Evolutionary conservation across 306 rosid species (phyloP).

Genomic region (Calophaca sinica): DNA sequence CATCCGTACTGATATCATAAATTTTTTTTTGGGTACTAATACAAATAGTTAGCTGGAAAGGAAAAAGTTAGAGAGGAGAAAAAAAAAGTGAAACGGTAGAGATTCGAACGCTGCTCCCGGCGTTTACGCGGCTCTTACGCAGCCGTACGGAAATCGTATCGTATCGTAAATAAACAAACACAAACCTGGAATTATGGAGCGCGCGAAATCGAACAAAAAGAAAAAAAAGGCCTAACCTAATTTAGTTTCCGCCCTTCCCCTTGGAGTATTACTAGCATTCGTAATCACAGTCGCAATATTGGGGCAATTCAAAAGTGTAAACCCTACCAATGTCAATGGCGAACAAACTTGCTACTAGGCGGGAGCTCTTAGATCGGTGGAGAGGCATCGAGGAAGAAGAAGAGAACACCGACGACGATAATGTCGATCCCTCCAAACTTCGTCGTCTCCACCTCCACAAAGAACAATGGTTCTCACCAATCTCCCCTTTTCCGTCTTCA

Average conservation of each 20-base stretch:
- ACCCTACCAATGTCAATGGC: constrained; percentile 51
- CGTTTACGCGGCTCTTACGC: too few relatives aligned
- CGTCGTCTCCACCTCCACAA: constrained; percentile 67
- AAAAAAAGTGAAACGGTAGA: too few relatives aligned
- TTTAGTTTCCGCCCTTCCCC: background rate
- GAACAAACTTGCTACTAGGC: constrained; percentile 51
- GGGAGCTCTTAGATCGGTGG: constrained; percentile 79
- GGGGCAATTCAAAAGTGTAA: constrained; percentile 26
- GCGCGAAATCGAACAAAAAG: background rate
- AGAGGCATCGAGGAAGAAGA: constrained; percentile 73
- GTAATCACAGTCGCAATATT: background rate
- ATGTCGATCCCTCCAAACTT: constrained; percentile 49
- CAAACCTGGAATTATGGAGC: background rate
- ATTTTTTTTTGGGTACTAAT: too few relatives aligned
- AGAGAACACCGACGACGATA: constrained; percentile 54
- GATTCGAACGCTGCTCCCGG: too few relatives aligned
- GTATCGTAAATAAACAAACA: background rate
- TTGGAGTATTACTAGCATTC: background rate
- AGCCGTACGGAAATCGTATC: too few relatives aligned
- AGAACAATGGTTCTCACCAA: constrained; percentile 67
- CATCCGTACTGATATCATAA: too few relatives aligned
- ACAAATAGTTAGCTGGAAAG: too few relatives aligned
- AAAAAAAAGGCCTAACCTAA: background rate
- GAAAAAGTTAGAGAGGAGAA: too few relatives aligned
- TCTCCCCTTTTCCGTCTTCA: background rate